Evolutionary conservation across 2,329 filamentous ascomycete species (phyloP), one percentile per base, ranked within the genome.

Genomic region (Trichoderma sp.): DNA sequence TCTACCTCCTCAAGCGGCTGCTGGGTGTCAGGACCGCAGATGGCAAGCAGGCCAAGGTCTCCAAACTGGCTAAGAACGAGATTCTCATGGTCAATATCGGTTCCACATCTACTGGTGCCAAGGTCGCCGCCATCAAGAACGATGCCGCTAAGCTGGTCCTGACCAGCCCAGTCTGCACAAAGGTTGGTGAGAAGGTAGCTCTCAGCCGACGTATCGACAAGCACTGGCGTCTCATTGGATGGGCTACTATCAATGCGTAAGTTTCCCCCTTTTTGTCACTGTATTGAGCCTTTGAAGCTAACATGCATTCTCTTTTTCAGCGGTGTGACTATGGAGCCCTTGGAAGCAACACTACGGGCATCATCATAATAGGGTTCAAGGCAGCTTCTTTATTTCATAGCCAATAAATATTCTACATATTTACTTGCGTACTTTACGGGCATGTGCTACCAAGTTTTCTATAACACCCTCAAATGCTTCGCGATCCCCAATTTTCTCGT

Each of bases 71-170:
- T 68, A 99, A 98, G 89, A 97, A 97, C 83, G 95, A 99, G 81
- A 93, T 98, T 76, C 90, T 99, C 81, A 98, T 99, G 95, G 95
- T 99, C 73, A 99, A 99, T 86, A 99, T 99, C 78, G 95, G 95
- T 70, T 97, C 93, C 42, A 98, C 94, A 10, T 96, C 95, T 56
- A 97, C 94, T 15, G 95, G 95, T 81, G 95, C 95, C 73, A 99
- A 98, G 88, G 93, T 99, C 64, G 88, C 95, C 68, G 94, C 93
- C 76, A 96, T 98, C 78, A 97, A 95, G 87, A 94, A 94, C 77
- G 95, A 99, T 87, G 94, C 94, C 68, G 95, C 95, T 68, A 97
- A 97, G 85, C 87, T 99, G 73, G 90, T 92, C 69, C 85, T 99
- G 74, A 98, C 94, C 70, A 94, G 89, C 78, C 94, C 94, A 53